phyloP scores from a whole-genome alignment of 2,329 filamentous ascomycete genomes.

The Aspergillus chevalieri region DNA sequence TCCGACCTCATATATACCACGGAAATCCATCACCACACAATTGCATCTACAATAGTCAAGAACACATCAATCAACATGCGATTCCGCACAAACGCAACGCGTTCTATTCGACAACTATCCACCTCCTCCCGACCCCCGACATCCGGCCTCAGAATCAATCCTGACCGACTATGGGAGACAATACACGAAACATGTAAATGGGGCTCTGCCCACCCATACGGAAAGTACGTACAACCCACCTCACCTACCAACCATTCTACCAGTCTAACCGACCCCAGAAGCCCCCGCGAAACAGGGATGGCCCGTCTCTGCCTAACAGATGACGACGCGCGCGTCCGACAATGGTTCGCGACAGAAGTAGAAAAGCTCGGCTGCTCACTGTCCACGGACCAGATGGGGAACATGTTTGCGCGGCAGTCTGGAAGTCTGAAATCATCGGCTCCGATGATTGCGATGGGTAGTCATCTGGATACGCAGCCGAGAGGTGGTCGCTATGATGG shows the following conservation, averaged over 20 bases:
- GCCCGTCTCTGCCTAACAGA: slow-evolving; percentile 63
- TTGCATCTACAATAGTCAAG: no score
- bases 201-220: slow-evolving; percentile 23
- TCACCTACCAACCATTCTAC: not conserved
- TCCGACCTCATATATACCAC: no score
- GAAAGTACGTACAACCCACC: slow-evolving; percentile 16
- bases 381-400: slow-evolving; percentile 57
- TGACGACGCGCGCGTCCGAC: slow-evolving; percentile 58
- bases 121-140: slow-evolving; percentile 8
- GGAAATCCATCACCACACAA: no score
- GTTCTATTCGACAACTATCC: slow-evolving; percentile 7
- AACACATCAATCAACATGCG: slow-evolving; percentile 5
- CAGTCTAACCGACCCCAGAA: slow-evolving; percentile 4
- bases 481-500: slow-evolving; percentile 58
- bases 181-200: slow-evolving; percentile 28
- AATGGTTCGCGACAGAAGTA: slow-evolving; percentile 62
- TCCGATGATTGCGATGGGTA: slow-evolving; percentile 44
- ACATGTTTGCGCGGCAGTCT: slow-evolving; percentile 23
- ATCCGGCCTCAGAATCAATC: slow-evolving; percentile 23
- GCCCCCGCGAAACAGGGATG: slow-evolving; percentile 52
- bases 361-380: slow-evolving; percentile 57
- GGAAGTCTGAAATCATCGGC: slow-evolving; percentile 12
- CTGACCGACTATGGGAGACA: slow-evolving; percentile 22
- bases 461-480: slow-evolving; percentile 27
- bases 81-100: slow-evolving; percentile 2